Evolutionary conservation across 352 stramenopile genomes (phyloP).

Genomic region (Phytopythium montanum): DNA sequence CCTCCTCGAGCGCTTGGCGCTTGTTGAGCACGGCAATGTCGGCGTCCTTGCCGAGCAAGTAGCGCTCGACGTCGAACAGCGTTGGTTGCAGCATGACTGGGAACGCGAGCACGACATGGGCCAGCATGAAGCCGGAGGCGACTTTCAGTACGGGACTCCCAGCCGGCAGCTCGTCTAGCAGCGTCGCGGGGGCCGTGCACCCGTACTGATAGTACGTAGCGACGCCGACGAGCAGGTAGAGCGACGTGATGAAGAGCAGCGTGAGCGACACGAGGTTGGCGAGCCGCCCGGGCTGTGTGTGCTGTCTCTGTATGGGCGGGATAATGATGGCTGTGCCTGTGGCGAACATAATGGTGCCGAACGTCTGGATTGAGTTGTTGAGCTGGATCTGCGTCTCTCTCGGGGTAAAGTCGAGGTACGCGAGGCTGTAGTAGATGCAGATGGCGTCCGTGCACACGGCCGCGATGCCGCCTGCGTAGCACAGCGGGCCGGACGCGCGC

Average conservation of each 20-base stretch:
- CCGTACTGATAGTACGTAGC: conserved; percentile 70
- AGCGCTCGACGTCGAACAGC: conserved; percentile 62
- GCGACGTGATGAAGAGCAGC: conserved; percentile 63
- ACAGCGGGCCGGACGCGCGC: conserved; percentile 39
- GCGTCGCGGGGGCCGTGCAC: conserved; percentile 51
- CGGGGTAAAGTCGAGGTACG: conserved; percentile 29
- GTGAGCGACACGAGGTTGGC: conserved; percentile 61
- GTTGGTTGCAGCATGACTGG: conserved; percentile 59
- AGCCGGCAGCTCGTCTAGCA: conserved; percentile 53
- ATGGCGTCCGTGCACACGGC: conserved; percentile 50
- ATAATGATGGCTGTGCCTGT: conserved; percentile 65
- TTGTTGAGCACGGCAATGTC: conserved; percentile 57
- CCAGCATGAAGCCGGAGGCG: conserved; percentile 41
- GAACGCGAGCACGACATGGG: conserved; percentile 63
- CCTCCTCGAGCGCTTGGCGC: conserved; percentile 26
- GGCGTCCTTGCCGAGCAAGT: conserved; percentile 50
- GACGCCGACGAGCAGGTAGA: conserved; percentile 69
- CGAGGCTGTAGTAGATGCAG: conserved; percentile 48
- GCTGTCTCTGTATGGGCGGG: conserved; percentile 57
- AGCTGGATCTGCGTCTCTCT: conserved; percentile 48
- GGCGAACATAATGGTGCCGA: conserved; percentile 71
- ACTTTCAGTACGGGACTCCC: conserved; percentile 25
- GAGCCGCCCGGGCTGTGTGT: conserved; percentile 39
- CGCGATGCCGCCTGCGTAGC: conserved; percentile 40
- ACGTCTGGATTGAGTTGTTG: conserved; percentile 41